phyloP scores from a whole-genome alignment of 768 basidiomycete genomes.

The Grammothele lineata region DNA sequence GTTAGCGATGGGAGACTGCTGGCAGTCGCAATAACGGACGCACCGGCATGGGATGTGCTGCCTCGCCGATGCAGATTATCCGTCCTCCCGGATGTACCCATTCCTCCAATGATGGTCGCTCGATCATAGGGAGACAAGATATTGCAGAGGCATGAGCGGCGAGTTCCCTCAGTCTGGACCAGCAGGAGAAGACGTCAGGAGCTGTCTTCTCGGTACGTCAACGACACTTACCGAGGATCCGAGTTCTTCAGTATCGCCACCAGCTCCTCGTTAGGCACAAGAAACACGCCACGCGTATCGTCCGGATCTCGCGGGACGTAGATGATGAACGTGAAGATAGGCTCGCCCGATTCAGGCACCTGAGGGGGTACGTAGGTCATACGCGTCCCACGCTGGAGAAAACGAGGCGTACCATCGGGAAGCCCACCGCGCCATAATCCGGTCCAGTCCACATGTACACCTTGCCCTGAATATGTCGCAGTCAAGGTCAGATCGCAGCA shows the following conservation, averaged over 20 bases:
- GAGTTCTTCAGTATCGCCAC: conserved; percentile 10
- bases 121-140: conserved; percentile 13
- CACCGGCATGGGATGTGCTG: conserved; percentile 30
- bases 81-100: conserved; percentile 27
- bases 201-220: too few relatives aligned
- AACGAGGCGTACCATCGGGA: conserved; percentile 5
- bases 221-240: conserved; percentile 15
- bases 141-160: too few relatives aligned
- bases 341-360: too few relatives aligned
- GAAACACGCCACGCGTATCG: too few relatives aligned
- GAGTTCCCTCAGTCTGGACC: too few relatives aligned
- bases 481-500: neutral
- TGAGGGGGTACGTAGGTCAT: too few relatives aligned
- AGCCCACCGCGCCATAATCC: conserved; percentile 13
- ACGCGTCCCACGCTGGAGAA: too few relatives aligned
- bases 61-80: conserved; percentile 28
- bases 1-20: neutral
- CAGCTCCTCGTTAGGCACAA: neutral
- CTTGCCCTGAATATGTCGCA: conserved; percentile 5
- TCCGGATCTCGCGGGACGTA: too few relatives aligned
- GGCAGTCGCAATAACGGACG: neutral
- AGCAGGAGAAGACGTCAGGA: too few relatives aligned
- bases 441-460: conserved; percentile 12
- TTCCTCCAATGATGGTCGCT: conserved; percentile 20
- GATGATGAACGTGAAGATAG: too few relatives aligned